These are phyloP conservation scores for Aspergillus homomorphus DNA, from an alignment of 495 filamentous ascomycete genomes.

Conservation along the genomic window DNA sequence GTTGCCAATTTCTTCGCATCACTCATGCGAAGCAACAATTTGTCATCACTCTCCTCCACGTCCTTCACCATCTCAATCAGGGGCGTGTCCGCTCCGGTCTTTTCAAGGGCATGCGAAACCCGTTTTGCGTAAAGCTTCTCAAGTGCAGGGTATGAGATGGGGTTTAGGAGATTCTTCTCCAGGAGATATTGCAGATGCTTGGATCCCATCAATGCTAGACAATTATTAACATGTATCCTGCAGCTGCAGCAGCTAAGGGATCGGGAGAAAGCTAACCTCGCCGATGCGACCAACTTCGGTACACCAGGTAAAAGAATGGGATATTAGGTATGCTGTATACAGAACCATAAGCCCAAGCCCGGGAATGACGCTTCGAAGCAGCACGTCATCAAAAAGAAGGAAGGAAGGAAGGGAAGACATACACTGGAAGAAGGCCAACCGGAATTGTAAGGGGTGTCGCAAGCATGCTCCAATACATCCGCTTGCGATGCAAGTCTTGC, in stretches of 20 bases:
- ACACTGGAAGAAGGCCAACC: constrained; percentile 81
- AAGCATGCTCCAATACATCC: constrained; percentile 74
- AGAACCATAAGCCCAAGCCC: constrained; percentile 15
- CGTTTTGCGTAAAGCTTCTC: constrained; percentile 67
- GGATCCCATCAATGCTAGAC: constrained; percentile 70
- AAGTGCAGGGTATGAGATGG: constrained; percentile 59
- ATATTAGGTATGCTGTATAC: constrained; percentile 73
- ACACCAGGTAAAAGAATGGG: constrained; percentile 95
- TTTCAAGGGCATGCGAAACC: constrained; percentile 26
- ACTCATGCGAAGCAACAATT: constrained; percentile 56
- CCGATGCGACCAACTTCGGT: constrained; percentile 72
- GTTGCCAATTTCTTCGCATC: constrained; percentile 62
- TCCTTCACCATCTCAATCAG: constrained; percentile 38
- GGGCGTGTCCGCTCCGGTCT: constrained; percentile 22
- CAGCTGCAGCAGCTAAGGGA: background rate
- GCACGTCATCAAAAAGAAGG: background rate
- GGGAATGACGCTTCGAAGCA: too few species aligned
- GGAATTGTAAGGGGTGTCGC: constrained; percentile 84
- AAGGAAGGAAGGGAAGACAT: constrained; percentile 30
- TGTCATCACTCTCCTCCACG: constrained; percentile 48
- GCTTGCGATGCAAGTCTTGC: constrained; percentile 69
- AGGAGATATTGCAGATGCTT: constrained; percentile 81
- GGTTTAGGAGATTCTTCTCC: constrained; percentile 61
- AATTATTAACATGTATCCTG: constrained; percentile 10
- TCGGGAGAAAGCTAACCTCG: constrained; percentile 43